A percentile compares a stretch with the other conserved stretches of the same genome.
phyloP scores from a whole-genome alignment of 2,329 filamentous ascomycete species.

The Aureobasidium lini region DNA sequence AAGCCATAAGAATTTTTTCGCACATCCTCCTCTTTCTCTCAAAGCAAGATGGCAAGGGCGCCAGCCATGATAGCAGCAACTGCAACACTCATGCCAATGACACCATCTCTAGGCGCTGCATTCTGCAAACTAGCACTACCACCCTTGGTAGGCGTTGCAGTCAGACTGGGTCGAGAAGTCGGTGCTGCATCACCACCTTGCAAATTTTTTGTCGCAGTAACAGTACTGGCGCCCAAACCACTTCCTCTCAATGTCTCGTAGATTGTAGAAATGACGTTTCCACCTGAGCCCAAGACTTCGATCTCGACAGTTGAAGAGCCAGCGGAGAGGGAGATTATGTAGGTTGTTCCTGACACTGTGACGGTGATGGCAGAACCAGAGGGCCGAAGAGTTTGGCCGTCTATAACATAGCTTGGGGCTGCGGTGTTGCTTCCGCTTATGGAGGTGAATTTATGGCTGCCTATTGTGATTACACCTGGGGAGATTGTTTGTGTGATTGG shows the following conservation, averaged over 20 bases:
- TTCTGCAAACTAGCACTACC: slow-evolving; percentile 4
- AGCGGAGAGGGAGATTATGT: slow-evolving; percentile 26
- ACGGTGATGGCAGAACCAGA: slow-evolving; percentile 25
- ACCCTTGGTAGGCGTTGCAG: neutral
- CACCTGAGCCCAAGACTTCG: slow-evolving; percentile 25
- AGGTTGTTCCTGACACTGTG: slow-evolving; percentile 22
- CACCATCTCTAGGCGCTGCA: neutral
- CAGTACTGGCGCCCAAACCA: neutral
- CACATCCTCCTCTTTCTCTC: neutral
- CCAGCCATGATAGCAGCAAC: neutral
- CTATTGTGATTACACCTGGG: slow-evolving; percentile 27
- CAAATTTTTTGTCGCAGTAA: neutral
- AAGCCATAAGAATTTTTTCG: neutral
- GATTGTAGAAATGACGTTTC: slow-evolving; percentile 24
- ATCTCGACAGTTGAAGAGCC: slow-evolving; percentile 32
- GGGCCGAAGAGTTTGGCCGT: slow-evolving; percentile 32
- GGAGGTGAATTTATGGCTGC: slow-evolving; percentile 24
- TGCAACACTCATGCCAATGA: neutral
- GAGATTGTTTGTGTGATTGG: slow-evolving; percentile 17
- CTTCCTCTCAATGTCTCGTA: slow-evolving; percentile 24
- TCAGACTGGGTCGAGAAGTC: neutral
- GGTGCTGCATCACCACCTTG: neutral
- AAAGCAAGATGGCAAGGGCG: neutral
- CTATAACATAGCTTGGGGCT: slow-evolving; percentile 30
- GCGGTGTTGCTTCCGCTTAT: slow-evolving; percentile 19